These are phyloP conservation scores for Pythium grandisporangium DNA, from an alignment of 352 stramenopile species.

Conservation along the genomic window DNA sequence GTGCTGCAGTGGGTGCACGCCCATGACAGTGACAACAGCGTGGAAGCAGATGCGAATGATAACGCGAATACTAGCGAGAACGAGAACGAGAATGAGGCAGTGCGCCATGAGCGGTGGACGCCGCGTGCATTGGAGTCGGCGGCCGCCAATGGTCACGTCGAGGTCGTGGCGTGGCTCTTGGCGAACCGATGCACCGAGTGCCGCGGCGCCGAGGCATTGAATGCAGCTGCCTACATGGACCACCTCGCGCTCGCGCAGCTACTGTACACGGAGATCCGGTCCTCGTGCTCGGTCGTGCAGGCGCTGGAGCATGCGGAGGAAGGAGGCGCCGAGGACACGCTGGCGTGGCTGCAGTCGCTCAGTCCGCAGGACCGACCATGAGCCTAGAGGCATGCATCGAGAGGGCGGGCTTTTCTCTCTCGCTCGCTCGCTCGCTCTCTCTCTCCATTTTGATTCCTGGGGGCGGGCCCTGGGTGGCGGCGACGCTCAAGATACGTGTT, in stretches of 20 bases:
- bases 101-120: slow-evolving; percentile 21
- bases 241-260: slow-evolving; percentile 48
- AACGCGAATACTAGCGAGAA: too few species aligned
- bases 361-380: slow-evolving; percentile 6
- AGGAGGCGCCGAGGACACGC: slow-evolving; percentile 47
- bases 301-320: slow-evolving; percentile 55
- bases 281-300: slow-evolving; percentile 39
- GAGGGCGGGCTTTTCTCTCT: too few species aligned
- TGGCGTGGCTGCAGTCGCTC: slow-evolving; percentile 41
- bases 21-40: slow-evolving; percentile 13
- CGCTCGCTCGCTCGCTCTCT: too few species aligned
- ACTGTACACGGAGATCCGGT: slow-evolving; percentile 28
- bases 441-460: too few species aligned
- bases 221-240: slow-evolving; percentile 65
- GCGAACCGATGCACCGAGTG: slow-evolving; percentile 36
- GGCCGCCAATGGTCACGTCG: slow-evolving; percentile 48
- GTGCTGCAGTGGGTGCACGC: slow-evolving; percentile 46
- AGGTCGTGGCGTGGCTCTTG: slow-evolving; percentile 51
- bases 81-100: slow-evolving; percentile 8
- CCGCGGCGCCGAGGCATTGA: slow-evolving; percentile 43
- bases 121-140: slow-evolving; percentile 45
- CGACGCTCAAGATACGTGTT: too few species aligned
- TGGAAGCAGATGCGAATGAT: slow-evolving; percentile 7
- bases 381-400: too few species aligned
- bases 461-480: too few species aligned